Base-by-base conservation (phyloP, 768 basidiomycete species). In the Tulasnella sp. region DNA sequence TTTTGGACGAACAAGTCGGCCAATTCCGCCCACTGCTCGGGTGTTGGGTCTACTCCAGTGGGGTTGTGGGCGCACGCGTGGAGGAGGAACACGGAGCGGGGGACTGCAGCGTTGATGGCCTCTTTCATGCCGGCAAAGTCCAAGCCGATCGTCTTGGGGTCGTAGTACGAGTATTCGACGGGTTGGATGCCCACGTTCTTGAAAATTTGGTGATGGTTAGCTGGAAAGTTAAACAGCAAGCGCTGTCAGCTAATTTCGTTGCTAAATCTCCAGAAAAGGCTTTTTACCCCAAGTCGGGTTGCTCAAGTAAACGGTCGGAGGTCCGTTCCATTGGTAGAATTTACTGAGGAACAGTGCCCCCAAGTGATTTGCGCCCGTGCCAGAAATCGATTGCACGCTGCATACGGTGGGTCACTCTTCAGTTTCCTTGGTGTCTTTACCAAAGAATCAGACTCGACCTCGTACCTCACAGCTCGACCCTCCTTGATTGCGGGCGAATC, bases 21-120 rank as follows among this genome's bases (percentile, higher is more conserved):
- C 83, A 98, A 90, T 80, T 88, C 85, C 81, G 89, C 87, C 97
- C 97, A 99, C 85, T 98, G 93, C 83, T 93, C 95, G 72, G 85
- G 85, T 46, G 95, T 96, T 9, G 96, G 97, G 86, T 99, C 97
- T 41, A 97, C 95, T 2, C 97, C 97, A 2, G 97, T 99, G 11
- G 96, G 97, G 85, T 99, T 99, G 86, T 99, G 97, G 58, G 96
- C 97, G 85, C 96, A 98, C 12, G 93, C 95, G 84, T 99, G 97
- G 60, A 99, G 86, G 82, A 99, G 87, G 86, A 99, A 93, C 79
- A 96, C 93, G 3, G 96, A 97, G 28, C 92, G 90, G 16, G 89
- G 86, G 8, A 94, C 91, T 0, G 95, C 95, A 74, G 85, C 87
- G 83, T 91, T 84, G 82, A 97, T 86, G 16, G 64, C 24, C 3